phyloP scores from a whole-genome alignment of 2,329 filamentous ascomycete species.

The Juglanconis sp. region DNA sequence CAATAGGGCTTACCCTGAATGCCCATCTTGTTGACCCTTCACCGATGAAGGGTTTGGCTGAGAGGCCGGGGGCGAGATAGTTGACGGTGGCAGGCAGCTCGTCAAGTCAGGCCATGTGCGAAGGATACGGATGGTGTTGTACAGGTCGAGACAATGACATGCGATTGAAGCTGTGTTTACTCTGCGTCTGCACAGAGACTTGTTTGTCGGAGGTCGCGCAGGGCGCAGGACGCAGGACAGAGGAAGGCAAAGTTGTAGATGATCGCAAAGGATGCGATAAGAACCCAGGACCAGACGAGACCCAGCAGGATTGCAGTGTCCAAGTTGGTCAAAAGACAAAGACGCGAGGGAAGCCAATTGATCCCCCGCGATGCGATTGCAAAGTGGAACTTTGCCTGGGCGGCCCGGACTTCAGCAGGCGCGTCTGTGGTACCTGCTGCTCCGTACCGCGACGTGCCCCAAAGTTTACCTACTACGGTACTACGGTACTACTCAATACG shows the following conservation, averaged over 20 bases:
- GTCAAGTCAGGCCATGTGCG: slow-evolving; percentile 3
- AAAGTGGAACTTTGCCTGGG: background rate
- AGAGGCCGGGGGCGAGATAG: background rate
- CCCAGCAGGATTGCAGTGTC: background rate
- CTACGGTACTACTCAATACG: too few relatives aligned
- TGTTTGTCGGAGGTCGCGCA: background rate
- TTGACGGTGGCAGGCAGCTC: background rate
- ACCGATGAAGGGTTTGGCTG: background rate
- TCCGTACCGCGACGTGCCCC: slow-evolving; percentile 6
- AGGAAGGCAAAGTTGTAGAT: background rate
- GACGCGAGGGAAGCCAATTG: background rate
- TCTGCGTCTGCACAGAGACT: background rate
- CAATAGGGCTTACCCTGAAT: slow-evolving; percentile 25
- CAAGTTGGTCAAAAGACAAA: background rate
- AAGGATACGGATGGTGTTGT: background rate
- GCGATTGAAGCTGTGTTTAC: background rate
- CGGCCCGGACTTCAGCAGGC: background rate
- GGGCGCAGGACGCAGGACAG: background rate
- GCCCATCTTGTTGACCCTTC: slow-evolving; percentile 16
- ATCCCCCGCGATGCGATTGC: background rate
- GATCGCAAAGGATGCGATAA: background rate
- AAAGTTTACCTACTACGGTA: background rate
- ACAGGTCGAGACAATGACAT: background rate
- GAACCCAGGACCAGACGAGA: background rate
- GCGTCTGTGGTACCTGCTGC: slow-evolving; percentile 2